Evolutionary conservation across 768 basidiomycete genomes (phyloP), one percentile per base, ranked within the genome.

Genomic region (Leccinum longicurvipes): DNA sequence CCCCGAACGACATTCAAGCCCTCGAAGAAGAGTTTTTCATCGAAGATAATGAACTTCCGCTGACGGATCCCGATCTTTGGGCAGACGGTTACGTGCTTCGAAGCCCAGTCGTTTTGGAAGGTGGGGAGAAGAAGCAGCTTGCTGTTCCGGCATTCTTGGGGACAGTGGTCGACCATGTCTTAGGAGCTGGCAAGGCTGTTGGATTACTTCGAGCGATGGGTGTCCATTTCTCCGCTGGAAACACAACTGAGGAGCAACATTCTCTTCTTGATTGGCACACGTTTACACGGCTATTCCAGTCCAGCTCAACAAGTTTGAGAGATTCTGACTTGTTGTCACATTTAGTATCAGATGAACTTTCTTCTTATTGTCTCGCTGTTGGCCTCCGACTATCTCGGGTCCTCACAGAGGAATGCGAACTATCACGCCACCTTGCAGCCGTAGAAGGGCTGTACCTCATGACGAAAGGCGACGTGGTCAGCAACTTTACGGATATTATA

Each of bases 21-120:
- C 73, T 86, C 1, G 84, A 86, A 19, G 85, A 86, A 11, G 91
- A 93, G 63, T 91, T 91, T 71, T 92, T 93, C 69, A 82, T 93
- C 46, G 86, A 88, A 63, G 80, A 82, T 57, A 89, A 81, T 63
- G 85, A 83, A 19, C 73, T 89, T 44, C 79, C 79, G 2, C 65
- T 86, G 21, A 58, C 83, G 63, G 86, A 88, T 63, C 86, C 85
- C 0, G 88, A 91, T 54, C 91, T 91, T 64, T 93, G 91, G 91
- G 73, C 78, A 28, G 84, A 89, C 41, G 88, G 86, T 0, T 91
- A 86, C 68, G 73, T 74, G 3, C 67, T 91, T 57, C 72, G 84
- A 36, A 79, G 79, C 47, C 72, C 71, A 1, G 53, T 55, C 17
- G 67, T 71, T 3, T 60, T 67, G 29, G 69, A 64, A 36, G 69